phyloP scores from a whole-genome alignment of 1,284 basidiomycete genomes.

The Fomitiporia mediterranea region DNA sequence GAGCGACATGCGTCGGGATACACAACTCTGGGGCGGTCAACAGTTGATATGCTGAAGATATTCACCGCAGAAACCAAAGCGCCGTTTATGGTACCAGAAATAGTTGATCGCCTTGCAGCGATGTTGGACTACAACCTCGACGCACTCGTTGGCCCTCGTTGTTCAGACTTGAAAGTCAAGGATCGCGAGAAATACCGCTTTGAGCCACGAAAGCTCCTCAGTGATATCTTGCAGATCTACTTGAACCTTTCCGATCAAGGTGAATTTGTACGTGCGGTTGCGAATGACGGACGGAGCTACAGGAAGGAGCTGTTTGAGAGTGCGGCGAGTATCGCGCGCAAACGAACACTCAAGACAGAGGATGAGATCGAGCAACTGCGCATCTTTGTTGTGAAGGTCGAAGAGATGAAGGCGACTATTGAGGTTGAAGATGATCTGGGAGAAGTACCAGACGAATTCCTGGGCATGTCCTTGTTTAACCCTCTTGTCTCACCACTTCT shows the following conservation, averaged over 20 bases:
- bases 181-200: slow-evolving; percentile 90
- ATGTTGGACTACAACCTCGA: slow-evolving; percentile 97
- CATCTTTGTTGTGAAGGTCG: slow-evolving; percentile 78
- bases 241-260: slow-evolving; percentile 80
- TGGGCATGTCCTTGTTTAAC: slow-evolving; percentile 51
- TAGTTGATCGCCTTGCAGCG: slow-evolving; percentile 91
- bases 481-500: slow-evolving; percentile 15
- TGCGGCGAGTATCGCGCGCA: slow-evolving; percentile 69
- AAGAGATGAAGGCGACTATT: slow-evolving; percentile 72
- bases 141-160: slow-evolving; percentile 84
- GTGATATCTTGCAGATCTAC: slow-evolving; percentile 89
- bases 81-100: slow-evolving; percentile 96
- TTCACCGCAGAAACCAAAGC: slow-evolving; percentile 90
- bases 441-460: slow-evolving; percentile 93
- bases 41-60: slow-evolving; percentile 84
- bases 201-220: slow-evolving; percentile 79
- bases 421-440: slow-evolving; percentile 91
- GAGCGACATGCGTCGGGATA: slow-evolving; percentile 86
- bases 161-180: slow-evolving; percentile 78
- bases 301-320: slow-evolving; percentile 79
- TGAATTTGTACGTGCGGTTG: slow-evolving; percentile 86
- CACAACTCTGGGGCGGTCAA: slow-evolving; percentile 82
- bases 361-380: slow-evolving; percentile 74
- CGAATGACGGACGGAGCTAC: slow-evolving; percentile 91
- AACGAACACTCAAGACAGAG: slow-evolving; percentile 71